A percentile compares a stretch with the other conserved stretches of the same genome.
Evolutionary conservation across 148 eudicot genomes (phyloP).

Genomic region (Cornus suecica): DNA sequence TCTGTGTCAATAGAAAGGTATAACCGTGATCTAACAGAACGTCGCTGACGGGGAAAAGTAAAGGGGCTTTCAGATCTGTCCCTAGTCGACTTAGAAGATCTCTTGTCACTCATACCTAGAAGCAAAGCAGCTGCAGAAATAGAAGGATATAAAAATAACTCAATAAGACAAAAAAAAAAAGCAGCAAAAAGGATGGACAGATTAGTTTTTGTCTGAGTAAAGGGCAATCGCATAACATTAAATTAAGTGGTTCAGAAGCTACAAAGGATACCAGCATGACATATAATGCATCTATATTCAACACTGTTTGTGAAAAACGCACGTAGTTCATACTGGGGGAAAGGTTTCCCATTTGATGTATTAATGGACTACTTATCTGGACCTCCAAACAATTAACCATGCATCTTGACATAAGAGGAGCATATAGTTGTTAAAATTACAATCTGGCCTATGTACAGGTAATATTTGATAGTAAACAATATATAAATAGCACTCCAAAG

Average conservation of each 20-base stretch:
- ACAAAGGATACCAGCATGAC: background rate
- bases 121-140: slow-evolving; percentile 30
- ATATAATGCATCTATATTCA: background rate
- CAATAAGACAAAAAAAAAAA: background rate
- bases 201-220: background rate
- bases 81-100: slow-evolving; percentile 42
- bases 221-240: background rate
- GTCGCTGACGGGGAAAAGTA: slow-evolving; percentile 58
- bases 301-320: background rate
- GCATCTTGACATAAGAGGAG: background rate
- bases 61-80: slow-evolving; percentile 67
- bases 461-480: background rate
- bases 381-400: background rate
- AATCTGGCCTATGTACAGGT: background rate
- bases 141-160: no score
- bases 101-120: slow-evolving; percentile 27
- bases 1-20: slow-evolving; percentile 53
- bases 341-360: background rate
- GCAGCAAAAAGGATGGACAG: background rate
- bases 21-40: slow-evolving; percentile 62
- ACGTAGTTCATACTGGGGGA: background rate
- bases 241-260: background rate
- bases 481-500: background rate
- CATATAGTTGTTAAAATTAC: background rate
- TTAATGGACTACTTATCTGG: background rate